phyloP scores from a whole-genome alignment of 345 rosid species.

The Acer negundo region DNA sequence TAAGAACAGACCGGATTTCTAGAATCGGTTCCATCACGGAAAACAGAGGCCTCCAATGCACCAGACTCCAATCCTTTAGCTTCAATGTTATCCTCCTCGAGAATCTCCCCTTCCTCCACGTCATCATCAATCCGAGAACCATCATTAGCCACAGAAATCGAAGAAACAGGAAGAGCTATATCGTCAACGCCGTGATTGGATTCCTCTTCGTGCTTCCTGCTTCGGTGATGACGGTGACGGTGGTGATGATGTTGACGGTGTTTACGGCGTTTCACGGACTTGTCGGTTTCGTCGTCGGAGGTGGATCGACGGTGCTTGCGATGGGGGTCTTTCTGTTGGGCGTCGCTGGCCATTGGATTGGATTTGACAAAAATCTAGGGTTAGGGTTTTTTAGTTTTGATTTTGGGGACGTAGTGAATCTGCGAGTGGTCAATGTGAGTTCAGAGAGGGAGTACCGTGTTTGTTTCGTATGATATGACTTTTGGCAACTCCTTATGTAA shows the following conservation, averaged over 20 bases:
- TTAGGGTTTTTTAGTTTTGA: constrained; percentile 30
- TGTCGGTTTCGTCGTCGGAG: constrained; percentile 51
- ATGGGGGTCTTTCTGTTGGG: constrained; percentile 46
- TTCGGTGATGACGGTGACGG: constrained; percentile 62
- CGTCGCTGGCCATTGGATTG: constrained; percentile 50
- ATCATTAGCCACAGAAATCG: constrained; percentile 21
- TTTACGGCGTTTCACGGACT: constrained; percentile 76
- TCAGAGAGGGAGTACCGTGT: too few species aligned
- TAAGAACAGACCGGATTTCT: constrained; percentile 70
- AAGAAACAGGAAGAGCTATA: constrained; percentile 23
- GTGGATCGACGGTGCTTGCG: constrained; percentile 73
- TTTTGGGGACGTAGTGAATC: background rate
- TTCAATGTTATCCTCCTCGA: constrained; percentile 54
- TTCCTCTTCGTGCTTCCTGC: constrained; percentile 62
- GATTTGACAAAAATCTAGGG: constrained; percentile 38
- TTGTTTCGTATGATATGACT: background rate
- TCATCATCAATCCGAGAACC: constrained; percentile 53
- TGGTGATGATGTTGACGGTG: constrained; percentile 73
- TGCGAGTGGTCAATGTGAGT: background rate
- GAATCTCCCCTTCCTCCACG: constrained; percentile 98
- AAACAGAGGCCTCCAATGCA: constrained; percentile 35
- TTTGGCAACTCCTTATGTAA: too few species aligned
- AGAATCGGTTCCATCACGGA: constrained; percentile 29
- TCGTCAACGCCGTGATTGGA: constrained; percentile 33
- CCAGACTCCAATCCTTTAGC: constrained; percentile 26